Evolutionary conservation across 208 protist genomes (phyloP).

Genomic region (Tritrichomonas musculus): DNA sequence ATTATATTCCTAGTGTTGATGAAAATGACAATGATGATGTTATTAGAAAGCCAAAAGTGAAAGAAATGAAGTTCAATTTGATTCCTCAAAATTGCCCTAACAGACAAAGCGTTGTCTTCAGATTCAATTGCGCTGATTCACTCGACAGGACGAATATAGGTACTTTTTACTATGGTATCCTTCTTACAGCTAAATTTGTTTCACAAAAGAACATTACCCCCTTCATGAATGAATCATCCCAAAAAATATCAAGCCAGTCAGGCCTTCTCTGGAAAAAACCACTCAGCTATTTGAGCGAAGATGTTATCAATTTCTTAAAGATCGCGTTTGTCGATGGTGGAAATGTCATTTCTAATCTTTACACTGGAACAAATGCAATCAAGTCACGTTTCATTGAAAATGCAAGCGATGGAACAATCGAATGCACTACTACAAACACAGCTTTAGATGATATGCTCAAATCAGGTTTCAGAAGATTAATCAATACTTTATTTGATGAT

Average conservation of each 20-base stretch:
- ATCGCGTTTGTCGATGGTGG: neutral
- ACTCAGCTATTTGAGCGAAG: neutral
- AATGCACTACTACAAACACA: neutral
- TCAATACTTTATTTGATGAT: neutral
- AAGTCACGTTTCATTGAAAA: neutral
- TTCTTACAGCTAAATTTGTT: neutral
- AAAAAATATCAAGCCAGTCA: too few species aligned
- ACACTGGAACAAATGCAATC: neutral
- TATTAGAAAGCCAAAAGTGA: too few species aligned
- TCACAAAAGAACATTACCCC: too few species aligned
- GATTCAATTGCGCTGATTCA: conserved; percentile 26
- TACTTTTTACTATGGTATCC: neutral
- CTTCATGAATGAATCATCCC: too few species aligned
- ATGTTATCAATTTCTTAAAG: neutral
- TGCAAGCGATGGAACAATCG: too few species aligned
- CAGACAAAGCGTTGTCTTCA: neutral
- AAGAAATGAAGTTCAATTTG: neutral
- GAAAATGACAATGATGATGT: too few species aligned
- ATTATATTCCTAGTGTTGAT: too few species aligned
- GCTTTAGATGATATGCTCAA: neutral
- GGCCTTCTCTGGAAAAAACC: neutral
- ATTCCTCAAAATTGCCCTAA: neutral
- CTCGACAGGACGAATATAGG: neutral
- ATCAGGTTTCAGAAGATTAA: neutral
- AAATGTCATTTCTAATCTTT: neutral